Evolutionary conservation across 305 asterid species (phyloP).

Genomic region (Lippia alba): DNA sequence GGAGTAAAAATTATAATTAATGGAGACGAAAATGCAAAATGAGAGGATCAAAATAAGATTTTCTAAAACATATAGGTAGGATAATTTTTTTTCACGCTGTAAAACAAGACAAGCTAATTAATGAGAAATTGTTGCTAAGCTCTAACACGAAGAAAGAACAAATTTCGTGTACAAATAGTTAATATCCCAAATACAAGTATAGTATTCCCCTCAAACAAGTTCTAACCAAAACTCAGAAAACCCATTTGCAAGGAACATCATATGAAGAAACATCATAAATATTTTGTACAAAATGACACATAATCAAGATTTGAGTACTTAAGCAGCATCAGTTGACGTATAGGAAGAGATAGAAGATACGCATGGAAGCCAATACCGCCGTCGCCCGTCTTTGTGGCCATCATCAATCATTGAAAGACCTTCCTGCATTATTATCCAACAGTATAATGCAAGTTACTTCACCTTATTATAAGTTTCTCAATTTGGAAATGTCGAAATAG

Average conservation of each 20-base stretch:
- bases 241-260: no score
- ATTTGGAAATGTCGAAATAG: constrained; percentile 9
- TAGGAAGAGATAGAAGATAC: constrained; percentile 76
- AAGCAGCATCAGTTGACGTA: constrained; percentile 52
- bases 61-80: no score
- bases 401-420: constrained; percentile 97
- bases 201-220: not conserved
- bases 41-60: no score
- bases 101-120: no score
- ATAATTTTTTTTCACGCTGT: no score
- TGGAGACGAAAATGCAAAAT: no score
- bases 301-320: constrained; percentile 29
- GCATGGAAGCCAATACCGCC: constrained; percentile 96
- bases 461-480: not conserved
- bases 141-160: no score
- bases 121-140: not conserved
- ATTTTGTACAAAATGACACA: constrained; percentile 19
- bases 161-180: no score
- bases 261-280: not conserved
- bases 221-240: not conserved
- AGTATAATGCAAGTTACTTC: constrained; percentile 16
- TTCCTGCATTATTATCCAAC: constrained; percentile 63
- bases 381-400: constrained; percentile 78
- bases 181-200: not conserved
- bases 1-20: no score